Conservation (phyloP, 495 filamentous ascomycete genomes). For the Thermothielavioides terrestris region DNA sequence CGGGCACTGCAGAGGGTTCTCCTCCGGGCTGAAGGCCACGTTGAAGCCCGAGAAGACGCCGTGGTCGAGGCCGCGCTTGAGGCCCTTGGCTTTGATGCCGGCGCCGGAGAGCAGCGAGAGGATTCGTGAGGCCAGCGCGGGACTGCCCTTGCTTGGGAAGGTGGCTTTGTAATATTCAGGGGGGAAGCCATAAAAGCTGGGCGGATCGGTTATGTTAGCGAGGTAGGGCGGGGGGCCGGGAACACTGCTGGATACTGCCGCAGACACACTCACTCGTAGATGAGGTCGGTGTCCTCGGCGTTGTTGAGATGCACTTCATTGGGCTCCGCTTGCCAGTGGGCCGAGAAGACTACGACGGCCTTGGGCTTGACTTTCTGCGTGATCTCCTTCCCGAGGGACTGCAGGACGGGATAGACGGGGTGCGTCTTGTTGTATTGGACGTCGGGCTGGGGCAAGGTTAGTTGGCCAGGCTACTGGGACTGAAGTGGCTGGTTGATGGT, state of each 20-base stretch:
- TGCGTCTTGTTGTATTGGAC: slow-evolving; percentile 67
- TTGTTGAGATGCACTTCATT: slow-evolving; percentile 63
- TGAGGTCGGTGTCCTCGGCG: slow-evolving; percentile 58
- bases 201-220: slow-evolving; percentile 3
- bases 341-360: slow-evolving; percentile 79
- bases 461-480: slow-evolving; percentile 1
- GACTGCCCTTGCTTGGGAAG: slow-evolving; percentile 62
- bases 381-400: slow-evolving; percentile 66
- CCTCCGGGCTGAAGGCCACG: slow-evolving; percentile 57
- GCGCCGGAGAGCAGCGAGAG: slow-evolving; percentile 49
- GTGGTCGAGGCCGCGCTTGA: slow-evolving; percentile 68
- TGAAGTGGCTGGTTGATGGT: background rate
- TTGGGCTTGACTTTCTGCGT: slow-evolving; percentile 69
- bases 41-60: slow-evolving; percentile 72
- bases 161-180: slow-evolving; percentile 49
- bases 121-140: slow-evolving; percentile 56
- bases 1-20: slow-evolving; percentile 70
- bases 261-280: slow-evolving; percentile 64
- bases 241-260: background rate
- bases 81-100: slow-evolving; percentile 55
- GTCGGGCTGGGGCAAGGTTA: slow-evolving; percentile 48
- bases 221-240: background rate
- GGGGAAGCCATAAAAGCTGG: slow-evolving; percentile 73
- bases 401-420: slow-evolving; percentile 63
- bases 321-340: slow-evolving; percentile 66